phyloP scores from a whole-genome alignment of 23 red algal species.

The Gracilariopsis chorda region DNA sequence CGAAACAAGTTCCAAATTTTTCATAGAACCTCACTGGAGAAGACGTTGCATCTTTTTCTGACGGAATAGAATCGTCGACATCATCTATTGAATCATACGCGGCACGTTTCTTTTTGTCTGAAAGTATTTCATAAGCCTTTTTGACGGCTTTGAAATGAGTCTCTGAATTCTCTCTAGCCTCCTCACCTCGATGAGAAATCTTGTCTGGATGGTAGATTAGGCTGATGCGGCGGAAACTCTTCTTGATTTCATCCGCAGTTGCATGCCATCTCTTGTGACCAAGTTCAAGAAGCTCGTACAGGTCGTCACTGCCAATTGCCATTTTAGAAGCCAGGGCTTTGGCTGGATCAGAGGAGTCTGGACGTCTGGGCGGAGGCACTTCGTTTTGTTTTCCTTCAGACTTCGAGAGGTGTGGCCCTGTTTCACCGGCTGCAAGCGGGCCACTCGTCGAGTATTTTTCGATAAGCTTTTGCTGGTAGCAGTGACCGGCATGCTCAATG shows the following conservation, averaged over 20 bases:
- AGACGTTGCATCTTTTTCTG: slow-evolving; percentile 62
- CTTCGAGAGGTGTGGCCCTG: neutral
- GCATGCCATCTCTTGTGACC: slow-evolving; percentile 78
- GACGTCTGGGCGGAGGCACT: neutral
- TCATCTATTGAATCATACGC: slow-evolving; percentile 87
- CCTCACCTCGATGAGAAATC: slow-evolving; percentile 65
- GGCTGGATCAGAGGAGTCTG: slow-evolving; percentile 8
- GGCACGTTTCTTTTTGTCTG: slow-evolving; percentile 71
- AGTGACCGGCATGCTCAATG: slow-evolving; percentile 72
- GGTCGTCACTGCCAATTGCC: slow-evolving; percentile 65
- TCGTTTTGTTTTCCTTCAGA: neutral
- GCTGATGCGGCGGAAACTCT: slow-evolving; percentile 69
- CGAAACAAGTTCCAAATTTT: slow-evolving; percentile 58
- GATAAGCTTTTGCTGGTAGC: slow-evolving; percentile 55
- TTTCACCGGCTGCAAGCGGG: neutral
- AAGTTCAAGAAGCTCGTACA: slow-evolving; percentile 81
- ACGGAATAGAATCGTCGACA: slow-evolving; percentile 79
- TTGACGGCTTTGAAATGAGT: slow-evolving; percentile 73
- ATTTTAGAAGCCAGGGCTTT: slow-evolving; percentile 51
- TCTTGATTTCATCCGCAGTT: slow-evolving; percentile 81
- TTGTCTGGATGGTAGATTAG: slow-evolving; percentile 89
- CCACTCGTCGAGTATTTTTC: slow-evolving; percentile 1
- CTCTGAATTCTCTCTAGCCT: slow-evolving; percentile 54
- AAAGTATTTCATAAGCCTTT: slow-evolving; percentile 78
- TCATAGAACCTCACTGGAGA: slow-evolving; percentile 54